Base-by-base conservation (phyloP, 129 eudicot species). In the Arctium minus region DNA sequence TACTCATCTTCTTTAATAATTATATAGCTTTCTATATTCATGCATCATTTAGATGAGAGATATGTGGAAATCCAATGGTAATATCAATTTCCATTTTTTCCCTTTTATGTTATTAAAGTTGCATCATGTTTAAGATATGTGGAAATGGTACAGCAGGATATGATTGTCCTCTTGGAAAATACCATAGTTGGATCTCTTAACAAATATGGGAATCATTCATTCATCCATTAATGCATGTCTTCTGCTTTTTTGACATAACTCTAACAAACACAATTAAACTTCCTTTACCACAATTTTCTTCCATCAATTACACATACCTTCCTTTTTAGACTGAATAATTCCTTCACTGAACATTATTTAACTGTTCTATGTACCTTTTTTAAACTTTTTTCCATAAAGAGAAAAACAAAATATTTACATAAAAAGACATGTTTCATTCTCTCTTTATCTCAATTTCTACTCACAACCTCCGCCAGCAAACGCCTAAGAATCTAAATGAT, bases 61-160 rank as follows among this genome's bases (percentile, higher is more conserved):
- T 22, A 22, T 22, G 27, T 22, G 27, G 27, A 22, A 22, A 22
- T 22, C 89, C 87, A 73, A 81, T 79, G 98, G 98, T 95, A 87
- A 82, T 72, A 12, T 48, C 8, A 13, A 5, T 69, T 48, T 68
- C 22, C 65, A 31, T n/a, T 10, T 40, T 40, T 50, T 36, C 31
- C 80, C 6, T 70, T 46, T 79, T 72, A 12, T 22, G 29, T 46
- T 72, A n/a, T 73, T 79, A 44, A 15, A 46, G 22, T n/a, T 79
- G 10, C 70, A 46, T 72, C 1, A 38, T 8, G 31, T 70, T 44
- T 42, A 79, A 65, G 76, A 31, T 79, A 35, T 22, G 46, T 68
- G 29, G 46, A 68, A 74, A 79, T 68, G 82, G 67, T 75, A 70
- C 69, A 32, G 11, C 48, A 30, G n/a, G 10, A 37, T 62, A 72